These are phyloP conservation scores for Amanita inopinata DNA, from an alignment of 768 basidiomycete species.

Conservation along the genomic window DNA sequence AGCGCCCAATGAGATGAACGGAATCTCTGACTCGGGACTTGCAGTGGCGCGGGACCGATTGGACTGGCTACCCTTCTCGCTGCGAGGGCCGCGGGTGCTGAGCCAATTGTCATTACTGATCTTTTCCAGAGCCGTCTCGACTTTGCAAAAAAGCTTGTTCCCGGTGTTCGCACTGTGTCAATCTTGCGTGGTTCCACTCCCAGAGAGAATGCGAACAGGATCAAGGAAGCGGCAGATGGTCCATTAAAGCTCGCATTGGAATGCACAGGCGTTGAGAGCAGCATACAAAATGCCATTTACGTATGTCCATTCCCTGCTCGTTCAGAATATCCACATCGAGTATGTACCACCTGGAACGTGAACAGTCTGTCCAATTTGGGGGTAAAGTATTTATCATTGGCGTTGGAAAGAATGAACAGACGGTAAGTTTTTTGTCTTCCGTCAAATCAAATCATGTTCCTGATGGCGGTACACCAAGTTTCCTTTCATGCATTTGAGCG, in stretches of 20 bases:
- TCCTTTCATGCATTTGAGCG: slow-evolving; percentile 66
- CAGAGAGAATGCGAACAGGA: slow-evolving; percentile 40
- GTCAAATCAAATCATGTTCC: slow-evolving; percentile 1
- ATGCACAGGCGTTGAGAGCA: slow-evolving; percentile 56
- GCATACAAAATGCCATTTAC: slow-evolving; percentile 48
- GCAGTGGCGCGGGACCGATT: slow-evolving; percentile 59
- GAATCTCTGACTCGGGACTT: neutral
- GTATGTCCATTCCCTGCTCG: slow-evolving; percentile 23
- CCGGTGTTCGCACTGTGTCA: slow-evolving; percentile 46
- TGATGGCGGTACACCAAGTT: slow-evolving; percentile 29
- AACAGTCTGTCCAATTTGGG: slow-evolving; percentile 56
- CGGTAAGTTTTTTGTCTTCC: slow-evolving; percentile 24
- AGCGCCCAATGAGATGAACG: neutral
- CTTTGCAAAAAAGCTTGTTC: slow-evolving; percentile 53
- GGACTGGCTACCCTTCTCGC: slow-evolving; percentile 53
- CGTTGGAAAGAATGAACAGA: slow-evolving; percentile 54
- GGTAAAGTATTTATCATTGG: slow-evolving; percentile 65
- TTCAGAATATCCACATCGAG: neutral
- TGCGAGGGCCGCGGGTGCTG: slow-evolving; percentile 58
- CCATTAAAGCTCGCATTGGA: slow-evolving; percentile 46
- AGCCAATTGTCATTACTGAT: slow-evolving; percentile 63
- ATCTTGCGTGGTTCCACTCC: slow-evolving; percentile 36
- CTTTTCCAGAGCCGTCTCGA: slow-evolving; percentile 56
- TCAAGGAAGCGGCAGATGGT: slow-evolving; percentile 42
- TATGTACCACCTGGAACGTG: too few species aligned